Conservation (phyloP, 2,329 filamentous ascomycete species). For the Orbilia javanica region DNA sequence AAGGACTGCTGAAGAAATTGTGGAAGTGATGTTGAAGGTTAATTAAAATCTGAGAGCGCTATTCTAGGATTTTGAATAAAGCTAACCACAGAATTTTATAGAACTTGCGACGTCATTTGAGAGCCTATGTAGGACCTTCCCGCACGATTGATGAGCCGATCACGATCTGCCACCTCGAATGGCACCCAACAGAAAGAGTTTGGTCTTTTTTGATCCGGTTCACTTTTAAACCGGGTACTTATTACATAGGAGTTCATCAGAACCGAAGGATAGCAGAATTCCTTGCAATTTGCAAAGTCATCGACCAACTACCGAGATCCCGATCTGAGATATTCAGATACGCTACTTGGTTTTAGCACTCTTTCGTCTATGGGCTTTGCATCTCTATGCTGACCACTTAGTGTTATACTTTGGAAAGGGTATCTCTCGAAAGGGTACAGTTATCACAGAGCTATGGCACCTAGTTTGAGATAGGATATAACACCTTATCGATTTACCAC, state of each 20-base stretch:
- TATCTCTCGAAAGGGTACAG: no score
- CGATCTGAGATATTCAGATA: neutral
- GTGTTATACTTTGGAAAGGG: neutral
- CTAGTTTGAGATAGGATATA: no score
- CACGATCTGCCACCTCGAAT: neutral
- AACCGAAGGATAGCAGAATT: constrained; percentile 22
- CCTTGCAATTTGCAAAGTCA: constrained; percentile 10
- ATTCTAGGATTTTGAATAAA: neutral
- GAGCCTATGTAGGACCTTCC: neutral
- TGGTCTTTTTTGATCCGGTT: constrained; percentile 9
- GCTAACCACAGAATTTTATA: neutral
- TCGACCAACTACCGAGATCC: neutral
- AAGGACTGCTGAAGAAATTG: neutral
- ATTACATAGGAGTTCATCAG: neutral
- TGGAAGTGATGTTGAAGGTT: constrained; percentile 19
- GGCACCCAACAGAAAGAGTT: neutral
- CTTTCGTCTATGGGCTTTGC: neutral
- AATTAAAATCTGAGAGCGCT: neutral
- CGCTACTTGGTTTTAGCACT: neutral
- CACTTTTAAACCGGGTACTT: neutral
- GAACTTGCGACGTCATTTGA: constrained; percentile 32
- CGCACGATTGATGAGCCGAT: neutral
- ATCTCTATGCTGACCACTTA: neutral
- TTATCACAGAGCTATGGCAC: no score
- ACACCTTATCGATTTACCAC: no score